Percentiles rank a stretch among this genome's conserved stretches.
Evolutionary conservation across 140 eudicot species (phyloP).

Genomic region (Erigeron philadelphicus): DNA sequence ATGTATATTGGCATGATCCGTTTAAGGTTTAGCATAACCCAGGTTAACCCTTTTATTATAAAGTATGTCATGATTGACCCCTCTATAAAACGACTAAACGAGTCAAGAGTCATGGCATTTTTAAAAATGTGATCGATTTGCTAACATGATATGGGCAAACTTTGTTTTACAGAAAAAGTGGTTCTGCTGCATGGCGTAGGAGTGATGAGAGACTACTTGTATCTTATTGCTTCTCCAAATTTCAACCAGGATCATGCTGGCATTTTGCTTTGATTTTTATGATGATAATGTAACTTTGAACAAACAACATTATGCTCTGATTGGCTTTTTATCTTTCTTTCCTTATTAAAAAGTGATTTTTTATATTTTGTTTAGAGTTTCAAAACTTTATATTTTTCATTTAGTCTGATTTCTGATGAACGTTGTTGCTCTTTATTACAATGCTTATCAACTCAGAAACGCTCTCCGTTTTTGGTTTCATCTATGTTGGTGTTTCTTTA

Average conservation of each 20-base stretch:
- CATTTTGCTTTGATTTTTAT: conserved; percentile 34
- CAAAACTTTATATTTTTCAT: not conserved
- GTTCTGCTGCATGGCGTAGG: conserved; percentile 45
- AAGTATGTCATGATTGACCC: too few species aligned
- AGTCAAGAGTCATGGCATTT: not conserved
- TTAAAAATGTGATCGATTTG: not conserved
- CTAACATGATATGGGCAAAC: not conserved
- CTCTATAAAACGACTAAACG: not conserved
- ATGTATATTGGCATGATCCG: not conserved
- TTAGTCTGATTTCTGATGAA: not conserved
- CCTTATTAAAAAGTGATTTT: conserved; percentile 14
- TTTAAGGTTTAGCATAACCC: not conserved
- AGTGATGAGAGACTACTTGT: conserved; percentile 40
- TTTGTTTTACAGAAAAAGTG: conserved; percentile 39
- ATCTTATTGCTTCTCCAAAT: conserved; percentile 29
- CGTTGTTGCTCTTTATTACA: conserved; percentile 9
- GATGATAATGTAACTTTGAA: conserved; percentile 37
- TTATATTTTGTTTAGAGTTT: conserved; percentile 6
- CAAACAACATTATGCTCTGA: conserved; percentile 32
- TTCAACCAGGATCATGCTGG: conserved; percentile 27
- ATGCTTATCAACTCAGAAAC: conserved; percentile 13
- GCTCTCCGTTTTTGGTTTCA: not conserved
- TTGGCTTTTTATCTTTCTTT: conserved; percentile 31
- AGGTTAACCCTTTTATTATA: too few species aligned
- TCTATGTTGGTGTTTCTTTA: not conserved